Base-by-base conservation (phyloP, 805 yeast genomes). In the Torulaspora quercuum region DNA sequence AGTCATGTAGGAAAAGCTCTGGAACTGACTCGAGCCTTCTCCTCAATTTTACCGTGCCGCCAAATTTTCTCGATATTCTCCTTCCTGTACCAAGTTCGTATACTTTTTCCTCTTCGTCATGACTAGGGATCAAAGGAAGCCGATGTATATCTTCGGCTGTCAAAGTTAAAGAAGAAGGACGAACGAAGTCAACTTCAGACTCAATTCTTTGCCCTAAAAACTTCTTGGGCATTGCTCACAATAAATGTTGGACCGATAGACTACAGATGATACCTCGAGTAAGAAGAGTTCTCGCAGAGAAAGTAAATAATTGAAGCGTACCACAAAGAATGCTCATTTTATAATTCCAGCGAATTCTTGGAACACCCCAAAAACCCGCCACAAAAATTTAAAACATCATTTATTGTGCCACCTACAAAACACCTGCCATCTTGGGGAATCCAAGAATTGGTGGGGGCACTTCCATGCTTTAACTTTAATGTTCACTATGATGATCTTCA, bases 11-110 rank as follows among this genome's bases (percentile, higher is more conserved):
- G 18, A 57, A 49, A 8, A 58, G 42, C 35, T 57, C 62, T 9
- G 63, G 63, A 3, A 58, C 61, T 2, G 61, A 55, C 19, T 52
- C 57, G 17, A 58, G 41, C 25, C 63, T 44, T 37, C 54, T 41
- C 35, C 46, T 54, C 24, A 58, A 30, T 19, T 26, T 47, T 3
- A 55, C 29, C 0, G 63, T 58, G 8, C 61, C 60, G n/a, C 60
- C 53, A 38, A 45, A 49, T 29, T 43, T 49, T n/a, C 49, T 35
- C 11, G 55, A 49, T 10, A 52, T 17, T 23, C 42, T 44, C 21
- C 39, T 42, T 22, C 20, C n/a, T n/a, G n/a, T n/a, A n/a, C n/a
- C 25, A 12, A 23, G 25, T 17, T 25, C 28, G 12, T 21, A 6
- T 7, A 25, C 15, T 2, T 22, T 21, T 5, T 30, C 28, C 22